Percentiles rank a stretch among this genome's conserved stretches.
Conservation (phyloP, 83 land plant species). For the Picea engelmannii region DNA sequence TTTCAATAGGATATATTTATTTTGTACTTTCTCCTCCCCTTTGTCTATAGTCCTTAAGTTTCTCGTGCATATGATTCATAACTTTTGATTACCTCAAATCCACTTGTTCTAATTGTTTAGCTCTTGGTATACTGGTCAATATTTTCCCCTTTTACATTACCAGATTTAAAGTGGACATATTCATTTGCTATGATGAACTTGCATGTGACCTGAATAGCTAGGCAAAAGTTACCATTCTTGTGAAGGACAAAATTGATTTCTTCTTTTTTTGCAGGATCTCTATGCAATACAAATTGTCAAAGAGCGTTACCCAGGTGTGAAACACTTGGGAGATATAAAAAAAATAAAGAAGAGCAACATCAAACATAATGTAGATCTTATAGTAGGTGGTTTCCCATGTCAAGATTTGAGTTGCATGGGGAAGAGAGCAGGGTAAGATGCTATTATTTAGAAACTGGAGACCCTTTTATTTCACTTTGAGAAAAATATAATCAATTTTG, state of each 20-base stretch:
- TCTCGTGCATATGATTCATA: too few species aligned
- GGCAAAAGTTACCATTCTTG: background rate
- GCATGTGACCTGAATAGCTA: background rate
- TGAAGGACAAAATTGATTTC: background rate
- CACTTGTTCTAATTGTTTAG: too few species aligned
- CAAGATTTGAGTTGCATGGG: slow-evolving; percentile 36
- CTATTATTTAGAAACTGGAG: background rate
- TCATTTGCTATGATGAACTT: background rate
- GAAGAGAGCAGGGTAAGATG: slow-evolving; percentile 28
- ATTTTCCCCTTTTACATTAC: background rate
- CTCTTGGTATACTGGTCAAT: too few species aligned
- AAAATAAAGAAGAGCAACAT: slow-evolving; percentile 18
- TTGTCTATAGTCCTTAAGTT: too few species aligned
- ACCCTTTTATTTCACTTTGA: background rate
- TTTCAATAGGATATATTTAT: too few species aligned
- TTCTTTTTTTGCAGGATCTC: slow-evolving; percentile 10
- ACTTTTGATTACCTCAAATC: too few species aligned
- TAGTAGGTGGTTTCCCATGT: slow-evolving; percentile 43
- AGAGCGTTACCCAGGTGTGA: slow-evolving; percentile 22
- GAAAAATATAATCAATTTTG: background rate
- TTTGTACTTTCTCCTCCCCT: too few species aligned
- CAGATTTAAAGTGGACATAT: background rate
- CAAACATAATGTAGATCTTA: slow-evolving; percentile 27
- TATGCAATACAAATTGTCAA: slow-evolving; percentile 30
- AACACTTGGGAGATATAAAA: slow-evolving; percentile 35